These are phyloP conservation scores for Nannizzia gypsea DNA, from an alignment of 2,329 filamentous ascomycete species.

Conservation along the genomic window DNA sequence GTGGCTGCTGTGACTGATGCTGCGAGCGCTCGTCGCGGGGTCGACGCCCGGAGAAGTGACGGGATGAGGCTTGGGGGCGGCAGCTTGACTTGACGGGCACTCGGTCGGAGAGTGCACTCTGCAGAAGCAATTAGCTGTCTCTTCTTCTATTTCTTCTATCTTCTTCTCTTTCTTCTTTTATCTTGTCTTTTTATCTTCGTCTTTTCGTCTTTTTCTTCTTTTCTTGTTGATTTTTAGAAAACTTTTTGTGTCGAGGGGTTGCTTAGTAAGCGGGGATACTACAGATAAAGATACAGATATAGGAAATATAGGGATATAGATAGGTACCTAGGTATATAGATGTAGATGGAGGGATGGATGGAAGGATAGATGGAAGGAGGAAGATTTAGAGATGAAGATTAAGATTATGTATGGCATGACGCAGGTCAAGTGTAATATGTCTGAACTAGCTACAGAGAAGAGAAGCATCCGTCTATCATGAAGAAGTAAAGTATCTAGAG, in stretches of 20 bases:
- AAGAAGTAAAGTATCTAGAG: not conserved
- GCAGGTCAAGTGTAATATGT: too few relatives aligned
- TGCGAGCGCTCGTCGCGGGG: conserved; percentile 11
- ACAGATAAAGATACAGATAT: not conserved
- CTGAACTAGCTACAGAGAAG: not conserved
- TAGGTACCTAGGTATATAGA: not conserved
- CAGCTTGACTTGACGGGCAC: conserved; percentile 4
- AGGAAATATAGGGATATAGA: not conserved
- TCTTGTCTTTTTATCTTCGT: not conserved
- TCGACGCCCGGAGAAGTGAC: conserved; percentile 15
- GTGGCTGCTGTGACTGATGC: not conserved
- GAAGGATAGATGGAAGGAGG: not conserved
- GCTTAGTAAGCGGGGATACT: not conserved
- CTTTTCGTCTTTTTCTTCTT: not conserved
- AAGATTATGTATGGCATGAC: not conserved
- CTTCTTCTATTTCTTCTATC: not conserved
- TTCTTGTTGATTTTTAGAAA: not conserved
- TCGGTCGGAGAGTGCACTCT: not conserved
- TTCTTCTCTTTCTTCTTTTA: not conserved
- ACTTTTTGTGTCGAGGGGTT: not conserved
- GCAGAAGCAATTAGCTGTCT: too few relatives aligned
- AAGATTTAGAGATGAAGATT: not conserved
- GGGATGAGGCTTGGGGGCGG: conserved; percentile 3
- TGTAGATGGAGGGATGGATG: not conserved
- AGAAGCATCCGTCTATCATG: not conserved